These are phyloP conservation scores for Talaromyces amestolkiae DNA, from an alignment of 2,329 filamentous ascomycete species.

Conservation along the genomic window DNA sequence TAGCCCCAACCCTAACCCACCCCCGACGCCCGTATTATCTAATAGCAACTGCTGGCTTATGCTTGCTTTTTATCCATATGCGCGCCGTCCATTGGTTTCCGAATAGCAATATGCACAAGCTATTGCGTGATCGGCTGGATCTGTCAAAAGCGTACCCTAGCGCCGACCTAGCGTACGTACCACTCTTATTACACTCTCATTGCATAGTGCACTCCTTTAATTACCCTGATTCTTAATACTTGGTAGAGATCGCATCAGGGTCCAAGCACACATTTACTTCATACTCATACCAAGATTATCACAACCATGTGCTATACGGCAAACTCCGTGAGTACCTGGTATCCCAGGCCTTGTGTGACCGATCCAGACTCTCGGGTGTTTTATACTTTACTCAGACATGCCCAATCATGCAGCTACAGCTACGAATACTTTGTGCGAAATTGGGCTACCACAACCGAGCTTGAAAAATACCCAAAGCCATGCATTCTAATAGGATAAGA, in stretches of 20 bases:
- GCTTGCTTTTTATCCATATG: background rate
- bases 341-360: background rate
- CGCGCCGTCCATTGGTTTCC: background rate
- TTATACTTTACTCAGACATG: background rate
- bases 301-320: background rate
- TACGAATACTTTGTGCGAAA: background rate
- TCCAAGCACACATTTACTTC: background rate
- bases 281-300: background rate
- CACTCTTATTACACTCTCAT: background rate
- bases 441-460: background rate
- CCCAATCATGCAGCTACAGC: background rate
- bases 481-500: conserved; percentile 15
- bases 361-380: background rate
- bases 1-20: background rate
- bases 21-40: background rate
- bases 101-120: conserved; percentile 11
- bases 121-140: conserved; percentile 10
- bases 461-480: conserved; percentile 13
- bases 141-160: conserved; percentile 10
- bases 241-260: background rate
- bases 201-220: background rate
- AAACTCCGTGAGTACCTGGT: background rate
- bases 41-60: background rate
- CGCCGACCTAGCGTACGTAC: background rate
- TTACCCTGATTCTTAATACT: background rate